Evolutionary conservation across 2,329 filamentous ascomycete species (phyloP).

Genomic region (Xylariomycetidae sp.): DNA sequence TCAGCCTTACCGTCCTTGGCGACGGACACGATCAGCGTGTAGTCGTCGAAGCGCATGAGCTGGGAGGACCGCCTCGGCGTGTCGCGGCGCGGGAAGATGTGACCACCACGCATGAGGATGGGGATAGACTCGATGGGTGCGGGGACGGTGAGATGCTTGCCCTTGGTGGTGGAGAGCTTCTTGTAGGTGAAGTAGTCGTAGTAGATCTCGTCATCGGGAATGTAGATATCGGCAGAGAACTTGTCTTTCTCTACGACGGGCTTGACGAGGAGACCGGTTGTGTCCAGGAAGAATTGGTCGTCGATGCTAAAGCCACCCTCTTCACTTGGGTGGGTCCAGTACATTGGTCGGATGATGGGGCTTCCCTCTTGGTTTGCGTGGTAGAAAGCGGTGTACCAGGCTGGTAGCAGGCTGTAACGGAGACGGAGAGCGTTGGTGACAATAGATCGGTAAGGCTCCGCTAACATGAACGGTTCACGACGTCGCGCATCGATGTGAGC

Average conservation of each 20-base stretch:
- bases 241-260: slow-evolving; percentile 78
- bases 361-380: slow-evolving; percentile 77
- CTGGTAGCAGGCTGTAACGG: slow-evolving; percentile 82
- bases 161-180: slow-evolving; percentile 62
- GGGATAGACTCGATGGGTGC: slow-evolving; percentile 85
- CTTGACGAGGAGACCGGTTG: slow-evolving; percentile 86
- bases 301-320: slow-evolving; percentile 86
- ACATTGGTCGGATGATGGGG: slow-evolving; percentile 87
- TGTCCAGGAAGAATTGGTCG: slow-evolving; percentile 88
- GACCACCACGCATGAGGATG: slow-evolving; percentile 85
- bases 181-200: slow-evolving; percentile 94
- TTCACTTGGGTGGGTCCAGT: slow-evolving; percentile 83
- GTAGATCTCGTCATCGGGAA: slow-evolving; percentile 84
- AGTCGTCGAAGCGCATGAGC: slow-evolving; percentile 91
- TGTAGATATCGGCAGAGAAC: slow-evolving; percentile 71
- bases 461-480: slow-evolving; percentile 84
- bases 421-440: slow-evolving; percentile 84
- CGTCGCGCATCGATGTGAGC: slow-evolving; percentile 95
- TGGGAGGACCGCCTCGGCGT: slow-evolving; percentile 78
- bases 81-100: slow-evolving; percentile 88
- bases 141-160: slow-evolving; percentile 63
- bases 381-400: slow-evolving; percentile 97
- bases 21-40: slow-evolving; percentile 80
- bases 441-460: slow-evolving; percentile 79
- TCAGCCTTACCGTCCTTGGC: slow-evolving; percentile 63